phyloP scores from a whole-genome alignment of 75 land plant species.

The Ceratopteris richardii region DNA sequence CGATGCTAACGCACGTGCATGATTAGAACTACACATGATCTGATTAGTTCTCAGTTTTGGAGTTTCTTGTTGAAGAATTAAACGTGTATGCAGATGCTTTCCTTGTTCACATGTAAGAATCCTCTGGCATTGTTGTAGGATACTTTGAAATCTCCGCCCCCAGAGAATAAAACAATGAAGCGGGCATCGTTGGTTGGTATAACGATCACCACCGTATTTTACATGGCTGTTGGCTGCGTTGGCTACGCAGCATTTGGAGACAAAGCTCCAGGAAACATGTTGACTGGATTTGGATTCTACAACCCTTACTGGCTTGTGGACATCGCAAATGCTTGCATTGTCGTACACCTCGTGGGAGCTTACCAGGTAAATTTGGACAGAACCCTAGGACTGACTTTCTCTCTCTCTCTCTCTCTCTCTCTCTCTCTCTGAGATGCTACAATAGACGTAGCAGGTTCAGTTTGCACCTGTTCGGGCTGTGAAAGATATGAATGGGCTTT shows the following conservation, averaged over 20 bases:
- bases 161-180: slow-evolving; percentile 87
- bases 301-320: slow-evolving; percentile 94
- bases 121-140: slow-evolving; percentile 33
- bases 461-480: no score
- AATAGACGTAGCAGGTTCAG: no score
- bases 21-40: no score
- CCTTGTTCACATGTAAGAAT: no score
- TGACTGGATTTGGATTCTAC: slow-evolving; percentile 86
- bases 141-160: slow-evolving; percentile 71
- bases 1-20: no score
- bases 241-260: slow-evolving; percentile 94
- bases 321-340: slow-evolving; percentile 73
- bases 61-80: no score
- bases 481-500: no score
- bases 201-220: slow-evolving; percentile 61
- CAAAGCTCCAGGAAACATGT: slow-evolving; percentile 80
- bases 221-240: slow-evolving; percentile 53
- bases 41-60: no score
- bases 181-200: slow-evolving; percentile 55
- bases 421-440: no score
- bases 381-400: neutral
- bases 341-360: slow-evolving; percentile 77
- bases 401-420: no score
- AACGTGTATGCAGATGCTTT: no score
- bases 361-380: slow-evolving; percentile 71